Percentiles rank a stretch among this genome's conserved stretches.
Evolutionary conservation across 1,284 basidiomycete genomes (phyloP).

Genomic region (Puccinia hordei): DNA sequence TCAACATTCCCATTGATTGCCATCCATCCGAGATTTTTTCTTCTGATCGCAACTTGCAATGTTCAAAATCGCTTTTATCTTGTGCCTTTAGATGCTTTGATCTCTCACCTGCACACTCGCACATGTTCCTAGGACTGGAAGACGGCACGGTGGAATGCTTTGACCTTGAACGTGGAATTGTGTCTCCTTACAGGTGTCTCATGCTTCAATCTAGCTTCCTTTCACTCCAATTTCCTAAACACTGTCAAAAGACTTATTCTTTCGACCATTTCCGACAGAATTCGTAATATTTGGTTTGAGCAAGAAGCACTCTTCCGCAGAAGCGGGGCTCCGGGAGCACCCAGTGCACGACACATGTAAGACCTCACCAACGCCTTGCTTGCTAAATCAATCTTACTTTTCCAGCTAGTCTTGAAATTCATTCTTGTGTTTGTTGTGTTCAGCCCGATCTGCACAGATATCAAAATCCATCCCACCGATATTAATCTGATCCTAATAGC

Average conservation of each 20-base stretch:
- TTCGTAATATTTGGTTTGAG: constrained; percentile 74
- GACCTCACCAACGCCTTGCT: no score
- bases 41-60: background rate
- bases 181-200: constrained; percentile 59
- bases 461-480: constrained; percentile 75
- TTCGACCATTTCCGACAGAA: constrained; percentile 56
- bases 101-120: constrained; percentile 73
- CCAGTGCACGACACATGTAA: constrained; percentile 61
- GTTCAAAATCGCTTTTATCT: background rate
- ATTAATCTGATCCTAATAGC: constrained; percentile 77
- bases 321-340: constrained; percentile 65
- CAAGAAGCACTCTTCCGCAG: constrained; percentile 71
- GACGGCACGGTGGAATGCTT: constrained; percentile 62
- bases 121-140: constrained; percentile 65
- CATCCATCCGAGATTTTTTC: constrained; percentile 55
- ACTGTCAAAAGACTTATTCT: constrained; percentile 12
- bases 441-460: constrained; percentile 66
- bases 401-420: background rate
- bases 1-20: constrained; percentile 52
- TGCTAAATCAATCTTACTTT: background rate
- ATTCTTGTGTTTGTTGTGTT: constrained; percentile 50
- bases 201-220: constrained; percentile 62
- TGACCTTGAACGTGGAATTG: constrained; percentile 59
- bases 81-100: constrained; percentile 67
- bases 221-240: background rate